Evolutionary conservation across 345 rosid genomes (phyloP).

Genomic region (Mercurialis annua): DNA sequence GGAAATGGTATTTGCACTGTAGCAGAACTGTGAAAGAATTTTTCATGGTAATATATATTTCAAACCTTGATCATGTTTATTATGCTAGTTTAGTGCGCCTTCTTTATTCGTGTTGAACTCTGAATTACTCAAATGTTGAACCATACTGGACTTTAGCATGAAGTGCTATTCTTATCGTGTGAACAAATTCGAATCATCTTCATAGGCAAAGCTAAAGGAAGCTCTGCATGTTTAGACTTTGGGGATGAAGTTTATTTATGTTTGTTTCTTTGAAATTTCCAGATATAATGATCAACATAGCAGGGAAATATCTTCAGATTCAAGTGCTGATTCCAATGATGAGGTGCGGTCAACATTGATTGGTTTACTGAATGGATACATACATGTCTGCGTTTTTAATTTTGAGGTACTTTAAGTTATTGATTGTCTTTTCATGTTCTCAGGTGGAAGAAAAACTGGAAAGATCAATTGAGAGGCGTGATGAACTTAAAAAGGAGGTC

Average conservation of each 20-base stretch:
- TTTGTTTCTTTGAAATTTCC: slow-evolving; percentile 39
- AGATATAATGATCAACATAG: slow-evolving; percentile 34
- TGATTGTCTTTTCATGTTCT: slow-evolving; percentile 12
- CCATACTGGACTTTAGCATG: background rate
- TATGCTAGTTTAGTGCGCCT: background rate
- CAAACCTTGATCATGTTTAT: background rate
- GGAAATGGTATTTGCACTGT: background rate
- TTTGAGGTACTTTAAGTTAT: background rate
- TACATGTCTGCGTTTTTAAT: slow-evolving; percentile 1
- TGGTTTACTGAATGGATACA: background rate
- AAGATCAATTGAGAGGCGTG: slow-evolving; percentile 40
- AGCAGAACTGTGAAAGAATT: too few relatives aligned
- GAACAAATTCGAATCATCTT: background rate
- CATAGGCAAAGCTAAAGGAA: background rate
- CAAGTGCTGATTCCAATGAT: slow-evolving; percentile 41
- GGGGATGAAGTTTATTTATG: slow-evolving; percentile 5
- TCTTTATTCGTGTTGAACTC: background rate
- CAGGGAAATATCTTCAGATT: slow-evolving; percentile 48
- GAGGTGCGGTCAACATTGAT: slow-evolving; percentile 40
- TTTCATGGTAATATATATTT: background rate
- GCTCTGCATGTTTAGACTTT: background rate
- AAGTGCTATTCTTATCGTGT: background rate
- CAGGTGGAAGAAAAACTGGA: slow-evolving; percentile 65
- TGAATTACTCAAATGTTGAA: background rate
- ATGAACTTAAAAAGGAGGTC: slow-evolving; percentile 65